Base-by-base conservation (phyloP, 495 filamentous ascomycete genomes). In the Aspergillus affinis region DNA sequence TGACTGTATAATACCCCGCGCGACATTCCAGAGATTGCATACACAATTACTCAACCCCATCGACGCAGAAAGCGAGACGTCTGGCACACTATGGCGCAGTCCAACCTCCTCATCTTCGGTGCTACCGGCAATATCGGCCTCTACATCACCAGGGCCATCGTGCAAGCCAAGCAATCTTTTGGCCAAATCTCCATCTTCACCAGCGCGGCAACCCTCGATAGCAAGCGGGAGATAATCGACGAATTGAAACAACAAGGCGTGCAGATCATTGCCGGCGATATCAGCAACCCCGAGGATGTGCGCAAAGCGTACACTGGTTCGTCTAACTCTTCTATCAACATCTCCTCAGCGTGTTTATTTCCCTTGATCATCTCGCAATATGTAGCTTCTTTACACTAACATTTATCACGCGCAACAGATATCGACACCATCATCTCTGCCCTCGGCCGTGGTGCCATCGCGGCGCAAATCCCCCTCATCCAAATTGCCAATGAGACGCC, bases 381-480 rank as follows among this genome's bases (percentile, higher is more conserved):
- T 26, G 4, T 26, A 26, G 23, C 23, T 26, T 26, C 23, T 26
- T 4, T 4, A 4, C 4, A 4, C 23, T 26, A 26, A 26, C 23
- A 26, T 26, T 2, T 26, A n/a, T 4, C 23, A 26, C 23, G 2
- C 4, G 23, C 4, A 26, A 26, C 9, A 81, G 79, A 69, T 27
- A 81, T 86, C 65, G 85, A 89, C 73, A 90, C 88, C 0, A 76
- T 88, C 46, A 78, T 90, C 69, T 88, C 84, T 30, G 82, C 83
- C 29, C 73, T 90, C 10, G 87, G 88, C 19, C 80, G 87, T 55
- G 78, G 75, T 27, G 79, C 79, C 5, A 76, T 90, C 7, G 73
- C 79, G 4, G 70, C 75, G 17, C 87, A 90, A 65, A 81, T 87
- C 59, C 72, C 80, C 0, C 75, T 90, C 0, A 76, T 90, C 55